Percentiles rank a stretch among this genome's conserved stretches.
Conservation (phyloP, 805 yeast genomes). For the Spathaspora sp. region DNA sequence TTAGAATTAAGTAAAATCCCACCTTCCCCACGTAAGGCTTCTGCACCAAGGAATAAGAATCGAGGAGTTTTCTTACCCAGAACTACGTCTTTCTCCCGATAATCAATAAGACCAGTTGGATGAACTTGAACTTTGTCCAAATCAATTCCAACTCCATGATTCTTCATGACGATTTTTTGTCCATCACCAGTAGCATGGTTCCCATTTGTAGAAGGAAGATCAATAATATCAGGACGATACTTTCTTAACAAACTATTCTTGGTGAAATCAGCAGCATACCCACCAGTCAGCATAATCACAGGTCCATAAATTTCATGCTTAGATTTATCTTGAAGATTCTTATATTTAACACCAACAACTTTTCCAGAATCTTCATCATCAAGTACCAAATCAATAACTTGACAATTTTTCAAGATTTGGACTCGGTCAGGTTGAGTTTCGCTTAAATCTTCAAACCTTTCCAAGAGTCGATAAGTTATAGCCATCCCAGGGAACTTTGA, state of each 20-base stretch:
- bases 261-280: conserved; percentile 63
- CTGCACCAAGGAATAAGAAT: conserved; percentile 60
- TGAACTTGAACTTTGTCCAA: conserved; percentile 66
- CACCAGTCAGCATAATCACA: conserved; percentile 62
- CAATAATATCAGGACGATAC: conserved; percentile 55
- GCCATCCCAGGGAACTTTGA: conserved; percentile 66
- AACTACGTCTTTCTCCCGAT: conserved; percentile 41
- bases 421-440: conserved; percentile 43
- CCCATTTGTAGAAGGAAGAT: conserved; percentile 59
- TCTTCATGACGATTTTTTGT: conserved; percentile 48
- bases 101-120: conserved; percentile 61
- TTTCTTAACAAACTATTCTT: conserved; percentile 49
- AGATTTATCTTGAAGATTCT: conserved; percentile 27
- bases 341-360: conserved; percentile 29
- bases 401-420: conserved; percentile 35
- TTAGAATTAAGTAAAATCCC: conserved; percentile 51
- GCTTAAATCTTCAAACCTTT: conserved; percentile 45
- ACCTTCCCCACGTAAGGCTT: conserved; percentile 64
- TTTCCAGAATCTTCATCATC: conserved; percentile 20
- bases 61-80: conserved; percentile 39
- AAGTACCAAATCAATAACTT: conserved; percentile 40
- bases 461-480: conserved; percentile 51
- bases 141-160: conserved; percentile 55
- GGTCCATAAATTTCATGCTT: conserved; percentile 46
- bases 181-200: conserved; percentile 64